phyloP scores from a whole-genome alignment of 2,329 filamentous ascomycete species.

The Aspergillus glaucus region DNA sequence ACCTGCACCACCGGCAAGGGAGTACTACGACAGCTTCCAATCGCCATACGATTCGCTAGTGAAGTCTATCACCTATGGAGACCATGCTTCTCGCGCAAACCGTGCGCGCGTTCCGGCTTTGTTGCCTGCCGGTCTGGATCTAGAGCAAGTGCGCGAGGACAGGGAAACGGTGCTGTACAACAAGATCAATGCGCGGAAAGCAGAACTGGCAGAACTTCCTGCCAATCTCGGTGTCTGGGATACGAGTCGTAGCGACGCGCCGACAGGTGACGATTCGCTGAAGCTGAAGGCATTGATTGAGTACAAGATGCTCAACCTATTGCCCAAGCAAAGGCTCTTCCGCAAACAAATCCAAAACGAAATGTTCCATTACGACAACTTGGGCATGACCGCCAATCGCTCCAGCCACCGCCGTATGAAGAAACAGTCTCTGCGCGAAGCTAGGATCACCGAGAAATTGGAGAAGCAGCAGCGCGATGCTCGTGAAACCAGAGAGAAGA shows the following conservation, averaged over 20 bases:
- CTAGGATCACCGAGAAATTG: conserved; percentile 94
- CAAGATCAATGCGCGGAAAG: conserved; percentile 75
- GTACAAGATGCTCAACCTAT: conserved; percentile 83
- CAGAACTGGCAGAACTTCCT: conserved; percentile 74
- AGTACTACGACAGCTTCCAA: conserved; percentile 65
- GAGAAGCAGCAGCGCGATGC: conserved; percentile 98
- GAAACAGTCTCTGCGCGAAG: conserved; percentile 93
- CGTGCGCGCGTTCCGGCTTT: conserved; percentile 78
- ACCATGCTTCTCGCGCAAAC: conserved; percentile 69
- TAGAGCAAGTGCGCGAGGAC: conserved; percentile 78
- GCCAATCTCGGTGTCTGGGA: conserved; percentile 88
- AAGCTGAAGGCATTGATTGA: conserved; percentile 91
- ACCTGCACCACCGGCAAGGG: conserved; percentile 22
- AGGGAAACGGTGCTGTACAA: conserved; percentile 86
- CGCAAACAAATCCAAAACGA: conserved; percentile 82
- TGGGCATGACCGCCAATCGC: conserved; percentile 94
- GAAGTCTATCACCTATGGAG: conserved; percentile 65
- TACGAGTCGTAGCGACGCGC: conserved; percentile 60
- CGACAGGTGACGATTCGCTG: conserved; percentile 68
- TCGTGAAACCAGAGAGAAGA: conserved; percentile 92
- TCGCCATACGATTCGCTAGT: conserved; percentile 60
- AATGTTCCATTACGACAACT: conserved; percentile 92
- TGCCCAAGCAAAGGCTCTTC: conserved; percentile 79
- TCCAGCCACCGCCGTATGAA: conserved; percentile 88
- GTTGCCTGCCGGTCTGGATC: conserved; percentile 81